Conservation (phyloP, 2,329 filamentous ascomycete species). For the Colletotrichum sp. region DNA sequence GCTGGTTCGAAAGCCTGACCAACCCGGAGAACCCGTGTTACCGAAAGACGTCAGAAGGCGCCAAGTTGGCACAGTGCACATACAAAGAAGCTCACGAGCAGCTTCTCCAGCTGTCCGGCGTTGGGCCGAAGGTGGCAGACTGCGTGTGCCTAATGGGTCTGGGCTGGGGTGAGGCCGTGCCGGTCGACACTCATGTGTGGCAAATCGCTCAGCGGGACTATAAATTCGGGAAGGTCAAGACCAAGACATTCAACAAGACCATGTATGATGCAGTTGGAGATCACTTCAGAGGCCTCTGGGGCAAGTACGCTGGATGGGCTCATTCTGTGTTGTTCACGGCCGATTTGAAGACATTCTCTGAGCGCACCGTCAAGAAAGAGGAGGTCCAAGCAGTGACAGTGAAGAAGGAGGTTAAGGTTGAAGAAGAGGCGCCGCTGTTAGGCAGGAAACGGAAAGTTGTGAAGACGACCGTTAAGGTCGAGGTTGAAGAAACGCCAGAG, state of each 20-base stretch:
- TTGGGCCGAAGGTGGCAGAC: slow-evolving; percentile 96
- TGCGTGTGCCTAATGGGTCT: slow-evolving; percentile 97
- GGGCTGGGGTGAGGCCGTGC: slow-evolving; percentile 93
- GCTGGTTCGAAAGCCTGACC: slow-evolving; percentile 79
- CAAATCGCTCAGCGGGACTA: slow-evolving; percentile 98
- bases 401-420: slow-evolving; percentile 30
- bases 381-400: slow-evolving; percentile 19
- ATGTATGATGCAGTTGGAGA: slow-evolving; percentile 92
- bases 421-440: slow-evolving; percentile 28
- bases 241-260: slow-evolving; percentile 82
- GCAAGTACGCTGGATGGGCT: slow-evolving; percentile 93
- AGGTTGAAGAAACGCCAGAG: not conserved
- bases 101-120: slow-evolving; percentile 80
- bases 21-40: slow-evolving; percentile 77
- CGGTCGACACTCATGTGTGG: slow-evolving; percentile 98
- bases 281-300: slow-evolving; percentile 90
- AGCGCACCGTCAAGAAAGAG: slow-evolving; percentile 50
- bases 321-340: slow-evolving; percentile 97
- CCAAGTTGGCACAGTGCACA: slow-evolving; percentile 57
- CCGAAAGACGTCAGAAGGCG: slow-evolving; percentile 43
- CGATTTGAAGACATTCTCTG: slow-evolving; percentile 84
- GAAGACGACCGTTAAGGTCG: slow-evolving; percentile 20
- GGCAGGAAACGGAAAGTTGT: slow-evolving; percentile 21
- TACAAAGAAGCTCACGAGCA: slow-evolving; percentile 84
- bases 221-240: slow-evolving; percentile 83